Evolutionary conservation across 345 rosid species (phyloP).

Genomic region (Acer campestre): DNA sequence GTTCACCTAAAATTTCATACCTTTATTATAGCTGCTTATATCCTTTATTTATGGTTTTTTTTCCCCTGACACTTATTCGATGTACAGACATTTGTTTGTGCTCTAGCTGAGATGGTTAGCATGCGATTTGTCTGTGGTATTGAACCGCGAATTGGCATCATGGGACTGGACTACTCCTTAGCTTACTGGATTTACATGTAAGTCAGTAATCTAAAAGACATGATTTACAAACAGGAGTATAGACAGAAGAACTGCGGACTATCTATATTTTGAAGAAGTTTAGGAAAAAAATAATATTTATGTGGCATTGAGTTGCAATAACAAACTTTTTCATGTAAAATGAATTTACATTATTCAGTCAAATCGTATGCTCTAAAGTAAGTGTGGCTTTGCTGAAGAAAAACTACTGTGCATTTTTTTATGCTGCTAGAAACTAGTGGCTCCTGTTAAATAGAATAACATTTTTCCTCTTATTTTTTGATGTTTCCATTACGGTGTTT

Average conservation of each 20-base stretch:
- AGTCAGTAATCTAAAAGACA: conserved; percentile 24
- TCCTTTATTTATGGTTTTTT: neutral
- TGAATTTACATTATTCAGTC: neutral
- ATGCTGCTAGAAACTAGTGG: neutral
- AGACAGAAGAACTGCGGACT: neutral
- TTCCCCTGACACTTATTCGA: conserved; percentile 7
- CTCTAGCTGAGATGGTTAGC: conserved; percentile 82
- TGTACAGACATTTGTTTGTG: conserved; percentile 72
- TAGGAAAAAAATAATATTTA: neutral
- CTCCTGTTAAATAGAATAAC: neutral
- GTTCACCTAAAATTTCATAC: neutral
- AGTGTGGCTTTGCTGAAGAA: neutral
- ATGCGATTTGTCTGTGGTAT: conserved; percentile 74
- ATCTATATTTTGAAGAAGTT: neutral
- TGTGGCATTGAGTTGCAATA: neutral
- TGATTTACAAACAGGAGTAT: neutral
- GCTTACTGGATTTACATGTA: conserved; percentile 89
- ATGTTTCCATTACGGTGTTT: neutral
- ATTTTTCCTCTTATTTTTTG: neutral
- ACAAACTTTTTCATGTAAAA: neutral
- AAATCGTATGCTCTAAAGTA: neutral
- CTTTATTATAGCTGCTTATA: neutral
- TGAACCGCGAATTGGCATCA: conserved; percentile 57
- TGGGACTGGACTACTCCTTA: conserved; percentile 78
- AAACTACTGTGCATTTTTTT: neutral